Evolutionary conservation across 2,329 filamentous ascomycete species (phyloP).

Genomic region (Aspergillus sp.): DNA sequence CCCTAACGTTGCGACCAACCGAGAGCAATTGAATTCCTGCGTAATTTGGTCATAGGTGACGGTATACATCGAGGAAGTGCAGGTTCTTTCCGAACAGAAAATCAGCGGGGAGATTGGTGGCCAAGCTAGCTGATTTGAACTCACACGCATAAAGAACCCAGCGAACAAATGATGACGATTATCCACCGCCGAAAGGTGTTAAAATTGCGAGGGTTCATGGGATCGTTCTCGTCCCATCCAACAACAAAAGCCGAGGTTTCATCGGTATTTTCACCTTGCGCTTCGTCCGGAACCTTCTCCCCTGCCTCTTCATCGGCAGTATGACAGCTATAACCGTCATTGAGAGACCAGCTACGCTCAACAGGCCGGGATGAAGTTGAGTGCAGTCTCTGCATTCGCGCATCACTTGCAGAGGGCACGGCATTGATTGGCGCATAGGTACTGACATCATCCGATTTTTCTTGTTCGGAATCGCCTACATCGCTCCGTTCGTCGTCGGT

Average conservation of each 20-base stretch:
- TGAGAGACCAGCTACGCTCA: conserved; percentile 37
- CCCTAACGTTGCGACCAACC: conserved; percentile 74
- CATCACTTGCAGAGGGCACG: conserved; percentile 12
- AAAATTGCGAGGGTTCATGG: conserved; percentile 71
- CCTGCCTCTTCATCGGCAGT: conserved; percentile 25
- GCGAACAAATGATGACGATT: conserved; percentile 71
- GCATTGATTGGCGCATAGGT: conserved; percentile 25
- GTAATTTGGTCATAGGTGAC: conserved; percentile 76
- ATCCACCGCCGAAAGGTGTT: conserved; percentile 69
- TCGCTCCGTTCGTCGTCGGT: conserved; percentile 9
- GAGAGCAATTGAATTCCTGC: conserved; percentile 69
- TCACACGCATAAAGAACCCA: conserved; percentile 79
- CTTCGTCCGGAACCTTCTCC: conserved; percentile 10
- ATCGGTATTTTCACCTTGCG: conserved; percentile 20
- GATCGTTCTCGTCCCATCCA: conserved; percentile 72
- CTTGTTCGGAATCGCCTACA: conserved; percentile 2
- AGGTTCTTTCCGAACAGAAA: conserved; percentile 59
- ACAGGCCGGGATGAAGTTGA: conserved; percentile 27
- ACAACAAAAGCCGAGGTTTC: conserved; percentile 60
- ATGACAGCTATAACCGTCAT: conserved; percentile 33
- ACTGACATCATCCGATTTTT: conserved; percentile 10
- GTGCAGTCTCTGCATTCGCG: conserved; percentile 20
- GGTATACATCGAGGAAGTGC: conserved; percentile 85
- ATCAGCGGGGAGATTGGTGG: conserved; percentile 5
- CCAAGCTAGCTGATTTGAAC: conserved; percentile 37